Evolutionary conservation across 768 basidiomycete species (phyloP), one percentile per base, ranked within the genome.

Genomic region (Boletus vermiculosoides): DNA sequence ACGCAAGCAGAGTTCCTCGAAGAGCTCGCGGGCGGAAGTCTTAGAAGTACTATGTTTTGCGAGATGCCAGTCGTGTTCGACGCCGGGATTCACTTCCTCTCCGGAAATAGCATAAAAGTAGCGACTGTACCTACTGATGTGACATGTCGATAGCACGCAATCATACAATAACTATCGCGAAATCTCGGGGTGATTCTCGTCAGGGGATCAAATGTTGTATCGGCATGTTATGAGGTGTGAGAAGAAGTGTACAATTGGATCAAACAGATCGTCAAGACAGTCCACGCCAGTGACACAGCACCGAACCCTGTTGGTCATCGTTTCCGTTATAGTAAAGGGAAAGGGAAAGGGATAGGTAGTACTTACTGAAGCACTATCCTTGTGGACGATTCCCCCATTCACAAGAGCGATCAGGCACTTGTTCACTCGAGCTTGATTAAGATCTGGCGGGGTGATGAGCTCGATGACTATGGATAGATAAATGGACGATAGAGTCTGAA

Each of bases 371-470:
- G 75, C 76, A 48, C 78, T 90, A 42, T 90, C 85, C 71, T 94
- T 95, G 54, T 76, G 78, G 1, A 94, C 90, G 20, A 91, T 80
- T 67, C 95, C 96, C 48, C 91, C 81, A 66, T 88, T 88, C 5
- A 95, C 93, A 8, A 98, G 77, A 2, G 93, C 92, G 51, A 98
- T 93, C 37, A 98, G 78, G 63, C 93, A 96, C 70, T 93, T 95
- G 72, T 97, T 96, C 41, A 93, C 94, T 42, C 90, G 81, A 9
- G 93, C 89, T 75, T 96, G 94, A 51, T 87, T 91, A 37, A 96
- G 80, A 60, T 93, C 90, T 0, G 92, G 91, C 2, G 85, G 85
- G 41, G 78, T 80, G 63, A 94, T 81, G 53, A 95, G 78, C 54
- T 92, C 90, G 31, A 81, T 73, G 23, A 95, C 94, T 96, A 4